Percentiles rank a stretch among this genome's conserved stretches.
phyloP scores from a whole-genome alignment of 1,284 basidiomycete species.

The Trichosporon sp. region DNA sequence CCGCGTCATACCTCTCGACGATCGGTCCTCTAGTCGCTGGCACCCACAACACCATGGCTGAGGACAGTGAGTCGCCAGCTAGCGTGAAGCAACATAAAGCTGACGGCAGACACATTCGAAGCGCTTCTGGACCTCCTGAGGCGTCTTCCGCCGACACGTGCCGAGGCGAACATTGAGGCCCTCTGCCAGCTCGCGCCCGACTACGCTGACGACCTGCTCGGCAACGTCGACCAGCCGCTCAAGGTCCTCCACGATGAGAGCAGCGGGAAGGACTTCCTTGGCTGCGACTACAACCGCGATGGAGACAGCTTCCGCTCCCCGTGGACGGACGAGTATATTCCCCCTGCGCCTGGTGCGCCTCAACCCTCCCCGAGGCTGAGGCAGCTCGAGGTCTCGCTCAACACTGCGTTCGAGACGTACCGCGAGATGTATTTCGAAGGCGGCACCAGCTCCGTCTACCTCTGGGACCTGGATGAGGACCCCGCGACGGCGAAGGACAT shows the following conservation, averaged over 20 bases:
- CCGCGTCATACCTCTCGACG: constrained; percentile 11
- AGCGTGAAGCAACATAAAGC: not conserved
- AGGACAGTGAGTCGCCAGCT: constrained; percentile 27
- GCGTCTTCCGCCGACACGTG: constrained; percentile 87
- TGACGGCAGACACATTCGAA: constrained; percentile 60
- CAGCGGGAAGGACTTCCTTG: constrained; percentile 82
- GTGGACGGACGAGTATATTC: constrained; percentile 93
- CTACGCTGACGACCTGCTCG: constrained; percentile 90
- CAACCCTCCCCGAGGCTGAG: constrained; percentile 79
- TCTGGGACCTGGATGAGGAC: constrained; percentile 97
- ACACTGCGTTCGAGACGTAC: constrained; percentile 97
- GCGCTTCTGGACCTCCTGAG: constrained; percentile 95
- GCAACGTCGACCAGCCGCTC: constrained; percentile 93
- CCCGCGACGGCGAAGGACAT: constrained; percentile 46
- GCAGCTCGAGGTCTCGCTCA: constrained; percentile 88
- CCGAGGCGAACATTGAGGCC: constrained; percentile 82
- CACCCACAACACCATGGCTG: constrained; percentile 28
- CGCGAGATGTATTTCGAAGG: constrained; percentile 98
- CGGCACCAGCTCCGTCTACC: constrained; percentile 93
- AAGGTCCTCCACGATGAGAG: constrained; percentile 73
- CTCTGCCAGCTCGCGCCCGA: constrained; percentile 87
- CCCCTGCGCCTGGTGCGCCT: constrained; percentile 80
- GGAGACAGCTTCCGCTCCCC: constrained; percentile 94
- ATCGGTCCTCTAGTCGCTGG: not conserved
- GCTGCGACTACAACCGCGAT: constrained; percentile 97